Conservation (phyloP, 2,329 filamentous ascomycete species). For the Knufia fluminis region DNA sequence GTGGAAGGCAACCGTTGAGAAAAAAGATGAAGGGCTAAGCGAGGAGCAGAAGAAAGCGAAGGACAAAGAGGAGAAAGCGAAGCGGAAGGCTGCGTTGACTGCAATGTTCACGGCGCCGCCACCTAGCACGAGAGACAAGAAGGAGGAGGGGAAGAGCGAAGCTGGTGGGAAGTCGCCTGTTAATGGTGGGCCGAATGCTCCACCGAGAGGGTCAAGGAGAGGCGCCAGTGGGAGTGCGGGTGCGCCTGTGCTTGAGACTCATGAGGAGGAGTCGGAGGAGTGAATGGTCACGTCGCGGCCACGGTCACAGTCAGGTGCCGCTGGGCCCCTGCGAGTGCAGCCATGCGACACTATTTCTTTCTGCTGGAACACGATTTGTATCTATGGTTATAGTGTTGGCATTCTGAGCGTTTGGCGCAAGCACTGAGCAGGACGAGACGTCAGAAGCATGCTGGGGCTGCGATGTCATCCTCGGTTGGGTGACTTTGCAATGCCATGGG, state of each 20-base stretch:
- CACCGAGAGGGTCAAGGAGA: not conserved
- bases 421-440: not conserved
- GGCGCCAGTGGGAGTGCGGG: not conserved
- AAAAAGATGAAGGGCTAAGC: conserved; percentile 23
- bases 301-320: not conserved
- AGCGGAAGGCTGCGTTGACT: conserved; percentile 20
- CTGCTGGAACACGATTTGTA: not conserved
- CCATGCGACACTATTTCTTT: not conserved
- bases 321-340: not conserved
- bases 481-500: no score
- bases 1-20: conserved; percentile 72
- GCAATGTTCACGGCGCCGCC: conserved; percentile 21
- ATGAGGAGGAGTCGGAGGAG: conserved; percentile 3
- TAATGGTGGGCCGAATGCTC: not conserved
- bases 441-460: not conserved
- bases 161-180: not conserved
- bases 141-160: not conserved
- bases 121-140: conserved; percentile 7
- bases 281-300: not conserved
- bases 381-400: not conserved
- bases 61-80: conserved; percentile 23
- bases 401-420: not conserved
- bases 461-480: not conserved
- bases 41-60: conserved; percentile 20
- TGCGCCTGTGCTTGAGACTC: not conserved